These are phyloP conservation scores for Candida piceae DNA, from an alignment of 805 yeast genomes.

Conservation along the genomic window DNA sequence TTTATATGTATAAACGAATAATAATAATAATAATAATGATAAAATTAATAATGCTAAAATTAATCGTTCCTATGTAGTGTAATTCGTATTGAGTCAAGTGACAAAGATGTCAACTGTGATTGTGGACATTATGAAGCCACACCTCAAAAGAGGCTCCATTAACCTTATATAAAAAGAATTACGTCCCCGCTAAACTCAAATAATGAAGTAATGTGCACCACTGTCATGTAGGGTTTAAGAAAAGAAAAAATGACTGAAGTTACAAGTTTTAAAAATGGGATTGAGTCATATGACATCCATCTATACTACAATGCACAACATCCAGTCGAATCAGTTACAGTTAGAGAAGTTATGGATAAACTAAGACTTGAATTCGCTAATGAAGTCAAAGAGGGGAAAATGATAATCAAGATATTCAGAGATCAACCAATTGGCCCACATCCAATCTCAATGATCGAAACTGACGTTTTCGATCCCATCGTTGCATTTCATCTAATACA, in stretches of 20 bases:
- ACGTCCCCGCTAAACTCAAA: too few relatives aligned
- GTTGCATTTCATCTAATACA: conserved; percentile 41
- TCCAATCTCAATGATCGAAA: conserved; percentile 54
- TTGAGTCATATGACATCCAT: conserved; percentile 48
- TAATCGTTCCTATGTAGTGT: too few relatives aligned
- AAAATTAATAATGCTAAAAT: too few relatives aligned
- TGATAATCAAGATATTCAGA: conserved; percentile 42
- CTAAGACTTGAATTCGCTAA: conserved; percentile 22
- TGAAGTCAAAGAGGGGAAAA: conserved; percentile 32
- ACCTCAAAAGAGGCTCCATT: too few relatives aligned
- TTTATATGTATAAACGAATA: too few relatives aligned
- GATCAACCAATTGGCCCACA: conserved; percentile 54
- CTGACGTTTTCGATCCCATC: conserved; percentile 45
- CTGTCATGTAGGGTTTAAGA: too few relatives aligned
- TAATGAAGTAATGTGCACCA: too few relatives aligned
- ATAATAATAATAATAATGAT: too few relatives aligned
- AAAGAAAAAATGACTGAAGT: background rate
- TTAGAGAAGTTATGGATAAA: conserved; percentile 17
- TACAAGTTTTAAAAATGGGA: conserved; percentile 13
- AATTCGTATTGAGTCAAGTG: too few relatives aligned
- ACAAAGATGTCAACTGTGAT: too few relatives aligned
- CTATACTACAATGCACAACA: conserved; percentile 42
- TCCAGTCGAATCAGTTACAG: conserved; percentile 31
- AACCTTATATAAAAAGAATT: too few relatives aligned
- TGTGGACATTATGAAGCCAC: too few relatives aligned